These are phyloP conservation scores for Lentinula edodes DNA, from an alignment of 768 basidiomycete species.

Conservation along the genomic window DNA sequence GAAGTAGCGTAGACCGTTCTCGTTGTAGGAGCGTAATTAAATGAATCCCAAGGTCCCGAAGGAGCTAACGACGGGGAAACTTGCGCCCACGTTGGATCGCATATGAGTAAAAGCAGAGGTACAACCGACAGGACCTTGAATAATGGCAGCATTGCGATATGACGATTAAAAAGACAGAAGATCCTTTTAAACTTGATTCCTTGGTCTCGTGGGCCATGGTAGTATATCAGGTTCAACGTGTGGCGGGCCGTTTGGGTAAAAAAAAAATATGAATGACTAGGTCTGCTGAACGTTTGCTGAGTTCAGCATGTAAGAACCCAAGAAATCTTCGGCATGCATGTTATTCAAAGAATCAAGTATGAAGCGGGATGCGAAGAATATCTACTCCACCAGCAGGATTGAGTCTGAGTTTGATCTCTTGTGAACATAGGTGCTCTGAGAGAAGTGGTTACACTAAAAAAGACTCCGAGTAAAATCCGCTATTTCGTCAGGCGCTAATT, in stretches of 20 bases:
- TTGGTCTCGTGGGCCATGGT: background rate
- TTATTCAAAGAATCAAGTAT: too few species aligned
- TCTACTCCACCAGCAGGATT: too few species aligned
- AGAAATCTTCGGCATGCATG: too few species aligned
- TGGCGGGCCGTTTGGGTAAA: background rate
- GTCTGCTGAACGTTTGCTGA: background rate
- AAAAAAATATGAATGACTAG: background rate
- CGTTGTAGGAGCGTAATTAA: slow-evolving; percentile 44
- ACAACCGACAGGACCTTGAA: background rate
- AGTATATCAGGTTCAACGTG: background rate
- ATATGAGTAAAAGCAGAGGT: background rate
- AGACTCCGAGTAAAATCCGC: too few species aligned
- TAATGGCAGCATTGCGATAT: background rate
- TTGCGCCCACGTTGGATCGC: background rate
- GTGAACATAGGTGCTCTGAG: too few species aligned
- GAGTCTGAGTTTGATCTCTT: too few species aligned
- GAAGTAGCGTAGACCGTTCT: slow-evolving; percentile 39
- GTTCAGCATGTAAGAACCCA: too few species aligned
- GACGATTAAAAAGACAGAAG: too few species aligned
- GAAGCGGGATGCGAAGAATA: too few species aligned
- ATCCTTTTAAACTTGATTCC: background rate
- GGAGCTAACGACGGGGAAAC: slow-evolving; percentile 25
- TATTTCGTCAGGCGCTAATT: too few species aligned
- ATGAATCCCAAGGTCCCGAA: slow-evolving; percentile 44
- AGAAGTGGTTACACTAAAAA: too few species aligned